Evolutionary conservation across 352 stramenopile species (phyloP), one percentile per base, ranked within the genome.

Genomic region (Paralagenidium karlingii): DNA sequence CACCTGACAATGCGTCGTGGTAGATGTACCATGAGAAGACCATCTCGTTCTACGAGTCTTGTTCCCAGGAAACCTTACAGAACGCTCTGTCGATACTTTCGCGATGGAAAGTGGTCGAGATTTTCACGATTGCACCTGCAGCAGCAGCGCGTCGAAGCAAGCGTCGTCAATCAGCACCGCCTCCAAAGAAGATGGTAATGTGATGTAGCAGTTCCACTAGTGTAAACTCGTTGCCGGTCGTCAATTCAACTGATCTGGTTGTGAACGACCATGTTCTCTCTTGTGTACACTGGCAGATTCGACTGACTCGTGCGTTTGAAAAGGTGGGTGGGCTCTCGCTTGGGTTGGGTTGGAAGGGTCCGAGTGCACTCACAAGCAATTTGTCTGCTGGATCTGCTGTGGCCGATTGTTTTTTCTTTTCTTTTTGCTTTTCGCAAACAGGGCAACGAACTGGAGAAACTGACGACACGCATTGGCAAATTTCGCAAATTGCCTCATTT

Each of bases 1-100:
- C n/a, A n/a, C n/a, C n/a, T n/a, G n/a, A n/a, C n/a, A n/a, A n/a
- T n/a, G n/a, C n/a, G n/a, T n/a, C n/a, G n/a, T n/a, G 34, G 18
- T 40, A 77, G 54, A 85, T 91, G 69, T 91, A 88, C 56, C 77
- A 91, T 45, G 77, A 91, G 40, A 76, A 70, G 28, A 55, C 88
- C 34, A 82, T 91, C 45, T 67, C 68, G 34, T 84, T 87, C 45
- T 91, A 91, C 53, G 75, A 91, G 46, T 86, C 73, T 40, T 91
- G 77, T 44, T 87, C 77, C 27, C 64, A 80, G 15, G 75, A 84
- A 52, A 91, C 77, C 30, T 54, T 91, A 34, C 66, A 84, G 46
- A 91, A 91, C 37, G 77, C 77, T 8, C 36, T 91, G 34, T 27
- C 58, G 13, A 60, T 77, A 36, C 59, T 91, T 4, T 57, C 82